Evolutionary conservation across 768 basidiomycete species (phyloP), one percentile per base, ranked within the genome.

Genomic region (Hydnomerulius pinastri): DNA sequence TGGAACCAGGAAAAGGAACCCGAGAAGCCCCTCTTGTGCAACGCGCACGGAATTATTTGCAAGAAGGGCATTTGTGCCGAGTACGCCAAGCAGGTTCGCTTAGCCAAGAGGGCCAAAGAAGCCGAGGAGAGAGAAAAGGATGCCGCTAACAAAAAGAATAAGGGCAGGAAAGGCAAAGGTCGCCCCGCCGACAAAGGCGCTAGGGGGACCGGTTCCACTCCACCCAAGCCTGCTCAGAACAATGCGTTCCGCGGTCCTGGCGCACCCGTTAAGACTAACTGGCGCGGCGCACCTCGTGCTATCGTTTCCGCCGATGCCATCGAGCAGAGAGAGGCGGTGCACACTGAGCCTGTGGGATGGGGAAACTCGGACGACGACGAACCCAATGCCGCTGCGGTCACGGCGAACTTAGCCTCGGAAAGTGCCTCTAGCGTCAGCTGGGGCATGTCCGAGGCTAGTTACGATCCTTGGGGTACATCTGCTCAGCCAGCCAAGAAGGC

Each of bases 61-160:
- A 69, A 57, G 50, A 70, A 68, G 53, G 69, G 71, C 45, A 73
- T 73, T 38, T 73, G 72, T 29, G 46, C 42, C 43, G 65, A 65
- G 49, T 69, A 71, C 39, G 67, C 66, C 2, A 57, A n/a, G 27
- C 63, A 66, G 51, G 9, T 60, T 17, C 62, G 67, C 20, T 35
- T 51, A 1, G 2, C 38, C 4, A 60, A 57, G 39, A 51, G 57
- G 21, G 59, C 53, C 9, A 30, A 58, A 13, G 51, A 63, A 13
- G 44, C 10, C 3, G 55, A 63, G 39, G 33, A 69, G 41, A 55
- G 59, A n/a, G 54, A 46, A 39, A 43, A 46, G 5, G 51, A 33
- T 21, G 10, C 3, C 39, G 47, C 53, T 50, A 59, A 56, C 50
- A 61, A 20, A 45, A 52, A 54, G 2, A 67, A 67, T 46, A 69